Evolutionary conservation across 345 rosid species (phyloP).

Genomic region (Salix suchowensis): DNA sequence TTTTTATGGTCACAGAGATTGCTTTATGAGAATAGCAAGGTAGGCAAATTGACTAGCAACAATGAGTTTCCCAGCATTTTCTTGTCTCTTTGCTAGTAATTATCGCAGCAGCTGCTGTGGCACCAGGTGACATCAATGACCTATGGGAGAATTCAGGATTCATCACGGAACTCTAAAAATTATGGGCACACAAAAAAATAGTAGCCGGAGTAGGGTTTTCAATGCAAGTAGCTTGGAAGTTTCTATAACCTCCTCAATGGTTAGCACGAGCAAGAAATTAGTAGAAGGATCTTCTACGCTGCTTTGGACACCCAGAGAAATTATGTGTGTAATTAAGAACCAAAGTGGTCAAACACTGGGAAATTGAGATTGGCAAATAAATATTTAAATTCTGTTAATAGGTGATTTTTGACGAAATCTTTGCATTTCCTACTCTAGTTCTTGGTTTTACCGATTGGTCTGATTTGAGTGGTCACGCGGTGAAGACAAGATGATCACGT

Average conservation of each 20-base stretch:
- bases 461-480: background rate
- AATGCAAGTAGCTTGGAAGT: constrained; percentile 43
- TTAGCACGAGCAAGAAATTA: background rate
- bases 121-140: constrained; percentile 60
- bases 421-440: background rate
- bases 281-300: background rate
- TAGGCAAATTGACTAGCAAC: constrained; percentile 25
- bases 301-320: background rate
- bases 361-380: background rate
- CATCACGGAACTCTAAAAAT: too few species aligned
- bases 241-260: constrained; percentile 45
- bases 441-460: background rate
- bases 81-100: constrained; percentile 46
- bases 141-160: constrained; percentile 15
- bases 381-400: background rate
- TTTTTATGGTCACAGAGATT: background rate
- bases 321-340: too few species aligned
- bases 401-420: background rate
- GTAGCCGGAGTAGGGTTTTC: constrained; percentile 30
- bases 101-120: constrained; percentile 47
- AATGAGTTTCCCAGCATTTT: constrained; percentile 50
- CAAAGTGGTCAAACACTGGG: background rate
- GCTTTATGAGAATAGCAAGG: background rate
- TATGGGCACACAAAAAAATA: too few species aligned
- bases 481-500: background rate